Evolutionary conservation across 805 yeast genomes (phyloP).

Genomic region (Candida khao-thaluensis): DNA sequence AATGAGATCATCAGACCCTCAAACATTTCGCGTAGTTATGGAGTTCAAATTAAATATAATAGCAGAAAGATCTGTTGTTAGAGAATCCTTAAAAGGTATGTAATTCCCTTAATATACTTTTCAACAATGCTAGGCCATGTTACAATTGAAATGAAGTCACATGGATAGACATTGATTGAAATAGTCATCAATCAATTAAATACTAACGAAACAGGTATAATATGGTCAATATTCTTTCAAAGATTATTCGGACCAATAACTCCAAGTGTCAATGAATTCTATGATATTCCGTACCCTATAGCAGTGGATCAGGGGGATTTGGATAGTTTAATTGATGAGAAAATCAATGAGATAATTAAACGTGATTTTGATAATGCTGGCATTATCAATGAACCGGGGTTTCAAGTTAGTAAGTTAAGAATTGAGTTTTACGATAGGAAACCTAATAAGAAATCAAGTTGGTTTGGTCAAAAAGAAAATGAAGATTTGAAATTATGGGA

Average conservation of each 20-base stretch:
- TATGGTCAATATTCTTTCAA: constrained; percentile 68
- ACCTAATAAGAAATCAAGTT: constrained; percentile 46
- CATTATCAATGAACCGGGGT: not conserved
- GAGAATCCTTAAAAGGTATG: constrained; percentile 56
- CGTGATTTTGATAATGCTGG: constrained; percentile 21
- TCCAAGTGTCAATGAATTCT: constrained; percentile 55
- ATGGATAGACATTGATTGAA: not conserved
- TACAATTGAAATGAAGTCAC: too few species aligned
- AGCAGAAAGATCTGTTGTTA: constrained; percentile 52
- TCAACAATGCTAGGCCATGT: too few species aligned
- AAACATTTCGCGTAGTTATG: constrained; percentile 24
- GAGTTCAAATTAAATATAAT: constrained; percentile 47
- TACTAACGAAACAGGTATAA: constrained; percentile 42
- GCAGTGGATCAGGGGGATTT: constrained; percentile 48
- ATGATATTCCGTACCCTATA: constrained; percentile 59
- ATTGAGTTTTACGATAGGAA: constrained; percentile 42
- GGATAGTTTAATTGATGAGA: constrained; percentile 42
- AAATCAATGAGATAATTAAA: constrained; percentile 31
- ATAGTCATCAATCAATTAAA: not conserved
- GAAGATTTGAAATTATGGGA: constrained; percentile 60
- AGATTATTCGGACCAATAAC: constrained; percentile 63
- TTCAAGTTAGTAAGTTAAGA: constrained; percentile 17
- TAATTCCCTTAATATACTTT: too few species aligned
- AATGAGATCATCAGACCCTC: constrained; percentile 1
- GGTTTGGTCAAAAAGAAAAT: constrained; percentile 47